These are phyloP conservation scores for Clohesyomyces aquaticus DNA, from an alignment of 495 filamentous ascomycete genomes.

Conservation along the genomic window DNA sequence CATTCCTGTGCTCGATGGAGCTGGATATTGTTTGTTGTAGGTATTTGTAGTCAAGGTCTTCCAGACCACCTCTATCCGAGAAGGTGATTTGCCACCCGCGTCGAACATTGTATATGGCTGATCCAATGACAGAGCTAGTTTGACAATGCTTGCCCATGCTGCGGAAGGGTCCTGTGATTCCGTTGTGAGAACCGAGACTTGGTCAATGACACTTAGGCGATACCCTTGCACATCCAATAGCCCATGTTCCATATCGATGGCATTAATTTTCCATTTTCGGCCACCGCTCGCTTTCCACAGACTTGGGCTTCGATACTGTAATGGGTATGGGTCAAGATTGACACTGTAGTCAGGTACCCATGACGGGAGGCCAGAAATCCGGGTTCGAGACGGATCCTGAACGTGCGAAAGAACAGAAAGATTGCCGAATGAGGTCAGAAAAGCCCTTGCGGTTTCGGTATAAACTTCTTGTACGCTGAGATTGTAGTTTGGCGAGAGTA, in stretches of 20 bases:
- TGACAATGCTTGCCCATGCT: conserved; percentile 33
- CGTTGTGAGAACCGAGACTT: conserved; percentile 15
- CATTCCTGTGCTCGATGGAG: conserved; percentile 14
- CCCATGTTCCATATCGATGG: conserved; percentile 17
- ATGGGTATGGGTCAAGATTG: conserved; percentile 20
- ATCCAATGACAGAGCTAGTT: conserved; percentile 26
- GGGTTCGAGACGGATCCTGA: conserved; percentile 27
- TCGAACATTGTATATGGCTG: conserved; percentile 18
- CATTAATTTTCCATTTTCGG: conserved; percentile 19
- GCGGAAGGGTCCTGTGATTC: conserved; percentile 24
- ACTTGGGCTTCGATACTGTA: conserved; percentile 16
- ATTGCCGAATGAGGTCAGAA: conserved; percentile 19
- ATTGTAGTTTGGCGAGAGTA: conserved; percentile 29
- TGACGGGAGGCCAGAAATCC: conserved; percentile 30
- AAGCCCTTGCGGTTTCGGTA: conserved; percentile 15
- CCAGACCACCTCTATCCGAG: conserved; percentile 34
- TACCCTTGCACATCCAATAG: conserved; percentile 29
- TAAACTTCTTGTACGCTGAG: conserved; percentile 30
- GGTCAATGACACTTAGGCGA: conserved; percentile 15
- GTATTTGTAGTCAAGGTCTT: conserved; percentile 31
- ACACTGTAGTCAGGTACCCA: conserved; percentile 37
- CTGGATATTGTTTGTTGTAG: conserved; percentile 25
- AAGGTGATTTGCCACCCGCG: conserved; percentile 5
- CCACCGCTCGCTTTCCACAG: conserved; percentile 16
- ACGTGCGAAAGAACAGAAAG: conserved; percentile 24